Conservation (phyloP, 139 green algal species). For the Tetradesmus obliquus region DNA sequence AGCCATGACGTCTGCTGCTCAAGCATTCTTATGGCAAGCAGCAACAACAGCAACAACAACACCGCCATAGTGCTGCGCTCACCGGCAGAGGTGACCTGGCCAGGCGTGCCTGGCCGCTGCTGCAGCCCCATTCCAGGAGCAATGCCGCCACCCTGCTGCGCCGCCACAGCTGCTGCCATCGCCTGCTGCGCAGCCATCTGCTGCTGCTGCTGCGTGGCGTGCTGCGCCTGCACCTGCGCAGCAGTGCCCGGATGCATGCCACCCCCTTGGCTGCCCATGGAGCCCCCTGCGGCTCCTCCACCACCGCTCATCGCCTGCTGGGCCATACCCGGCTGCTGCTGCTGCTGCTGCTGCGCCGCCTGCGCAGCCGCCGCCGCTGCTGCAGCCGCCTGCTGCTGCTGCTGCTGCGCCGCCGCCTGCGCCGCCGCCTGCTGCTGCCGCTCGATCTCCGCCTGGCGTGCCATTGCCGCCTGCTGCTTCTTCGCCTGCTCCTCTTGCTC, state of each 20-base stretch:
- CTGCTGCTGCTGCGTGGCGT: constrained; percentile 36
- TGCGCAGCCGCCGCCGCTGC: not conserved
- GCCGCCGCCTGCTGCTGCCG: constrained; percentile 33
- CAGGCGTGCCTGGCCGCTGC: constrained; percentile 28
- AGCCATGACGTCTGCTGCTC: not conserved
- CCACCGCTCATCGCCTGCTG: constrained; percentile 30
- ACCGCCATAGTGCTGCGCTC: not conserved
- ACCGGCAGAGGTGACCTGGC: constrained; percentile 34
- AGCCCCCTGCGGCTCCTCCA: not conserved
- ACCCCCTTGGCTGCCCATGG: not conserved
- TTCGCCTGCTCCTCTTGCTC: constrained; percentile 20
- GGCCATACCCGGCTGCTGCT: not conserved
- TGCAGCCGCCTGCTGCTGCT: constrained; percentile 21
- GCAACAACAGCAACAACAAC: too few species aligned
- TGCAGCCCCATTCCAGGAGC: constrained; percentile 22
- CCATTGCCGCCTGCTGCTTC: constrained; percentile 26
- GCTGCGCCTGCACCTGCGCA: constrained; percentile 21
- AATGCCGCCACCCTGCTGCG: not conserved
- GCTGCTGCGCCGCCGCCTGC: constrained; percentile 25
- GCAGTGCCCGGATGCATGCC: not conserved
- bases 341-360: constrained; percentile 27
- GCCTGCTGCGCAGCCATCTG: constrained; percentile 24
- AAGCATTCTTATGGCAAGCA: too few species aligned
- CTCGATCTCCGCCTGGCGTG: not conserved
- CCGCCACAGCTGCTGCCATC: constrained; percentile 11